Base-by-base conservation (phyloP, 2,329 filamentous ascomycete genomes). In the Nothopassalora personata region DNA sequence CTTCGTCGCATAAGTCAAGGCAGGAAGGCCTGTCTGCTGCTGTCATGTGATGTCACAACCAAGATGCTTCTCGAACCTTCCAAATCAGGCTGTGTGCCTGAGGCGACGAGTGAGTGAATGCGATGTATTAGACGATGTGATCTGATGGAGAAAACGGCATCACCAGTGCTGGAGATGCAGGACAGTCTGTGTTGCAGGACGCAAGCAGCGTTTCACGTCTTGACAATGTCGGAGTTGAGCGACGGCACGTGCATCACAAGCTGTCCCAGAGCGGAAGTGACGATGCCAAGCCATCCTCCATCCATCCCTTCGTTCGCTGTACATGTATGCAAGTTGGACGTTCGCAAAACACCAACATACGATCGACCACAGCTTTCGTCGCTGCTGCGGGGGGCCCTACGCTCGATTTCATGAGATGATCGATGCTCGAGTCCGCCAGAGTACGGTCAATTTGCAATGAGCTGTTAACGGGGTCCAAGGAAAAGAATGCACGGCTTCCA, bases 1-100 rank as follows among this genome's bases (percentile, higher is more conserved):
- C 15, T n/a, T 7, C 39, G 15, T 43, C 39, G 28, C 46, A 49
- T 49, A 28, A 19, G 19, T 28, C 27, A 51, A 33, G 49, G 49
- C 49, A 51, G 49, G 49, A 33, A 51, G 27, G 30, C 27, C 49
- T 51, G 30, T 19, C 27, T 13, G 49, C 28, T 4, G 8, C 49
- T 51, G 49, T 51, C 49, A 51, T 51, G 49, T 51, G 49, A 51
- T 51, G 49, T 51, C 27, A 51, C 30, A 19, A 51, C 10, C 15
- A 10, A 7, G 27, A 51, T 30, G 30, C 49, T 51, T 51, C 49
- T 51, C 49, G 49, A 51, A 51, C 28, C 49, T 51, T 51, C 49
- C 49, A 51, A 10, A 31, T 51, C 11, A 3, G 49, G 49, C 27
- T 30, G 13, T 10, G 23, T 19, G 27, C 27, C 49, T 49, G 28